Percentiles rank a stretch among this genome's conserved stretches.
Conservation (phyloP, 2,329 filamentous ascomycete genomes). For the Diplodia intermedia region DNA sequence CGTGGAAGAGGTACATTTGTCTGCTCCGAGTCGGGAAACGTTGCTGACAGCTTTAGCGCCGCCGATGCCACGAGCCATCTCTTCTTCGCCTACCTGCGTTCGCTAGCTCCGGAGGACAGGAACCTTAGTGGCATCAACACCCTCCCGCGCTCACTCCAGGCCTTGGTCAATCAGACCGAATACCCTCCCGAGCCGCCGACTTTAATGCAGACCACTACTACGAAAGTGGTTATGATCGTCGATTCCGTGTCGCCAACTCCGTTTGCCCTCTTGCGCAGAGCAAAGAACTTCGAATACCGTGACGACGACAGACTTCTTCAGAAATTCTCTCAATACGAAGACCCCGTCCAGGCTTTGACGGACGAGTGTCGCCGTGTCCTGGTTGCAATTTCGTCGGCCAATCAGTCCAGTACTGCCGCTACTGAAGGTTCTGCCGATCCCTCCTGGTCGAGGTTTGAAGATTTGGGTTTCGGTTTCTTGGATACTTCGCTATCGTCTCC, state of each 20-base stretch:
- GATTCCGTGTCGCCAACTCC: slow-evolving; percentile 93
- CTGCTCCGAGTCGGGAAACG: slow-evolving; percentile 38
- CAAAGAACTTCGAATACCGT: slow-evolving; percentile 94
- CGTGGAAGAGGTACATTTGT: slow-evolving; percentile 76
- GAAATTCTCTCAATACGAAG: slow-evolving; percentile 85
- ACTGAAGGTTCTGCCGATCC: slow-evolving; percentile 64
- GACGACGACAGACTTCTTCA: slow-evolving; percentile 86
- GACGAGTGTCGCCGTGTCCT: slow-evolving; percentile 94
- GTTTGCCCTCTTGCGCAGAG: slow-evolving; percentile 85
- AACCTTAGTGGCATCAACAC: slow-evolving; percentile 79
- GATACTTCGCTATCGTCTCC: slow-evolving; percentile 61
- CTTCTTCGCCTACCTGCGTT: slow-evolving; percentile 96
- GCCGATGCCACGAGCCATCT: slow-evolving; percentile 96
- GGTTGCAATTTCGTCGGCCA: slow-evolving; percentile 83
- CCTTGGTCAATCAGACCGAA: slow-evolving; percentile 88
- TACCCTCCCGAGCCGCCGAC: slow-evolving; percentile 84
- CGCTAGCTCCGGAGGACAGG: slow-evolving; percentile 79
- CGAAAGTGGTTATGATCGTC: slow-evolving; percentile 95
- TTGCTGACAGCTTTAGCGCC: slow-evolving; percentile 63
- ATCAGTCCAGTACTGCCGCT: slow-evolving; percentile 76
- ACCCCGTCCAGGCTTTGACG: slow-evolving; percentile 85
- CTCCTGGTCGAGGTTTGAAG: slow-evolving; percentile 96
- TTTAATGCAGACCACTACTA: slow-evolving; percentile 79
- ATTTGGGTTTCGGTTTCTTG: slow-evolving; percentile 82
- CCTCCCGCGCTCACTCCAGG: slow-evolving; percentile 88